Evolutionary conservation across 2,329 filamentous ascomycete genomes (phyloP).

Genomic region (Alternaria viburni): DNA sequence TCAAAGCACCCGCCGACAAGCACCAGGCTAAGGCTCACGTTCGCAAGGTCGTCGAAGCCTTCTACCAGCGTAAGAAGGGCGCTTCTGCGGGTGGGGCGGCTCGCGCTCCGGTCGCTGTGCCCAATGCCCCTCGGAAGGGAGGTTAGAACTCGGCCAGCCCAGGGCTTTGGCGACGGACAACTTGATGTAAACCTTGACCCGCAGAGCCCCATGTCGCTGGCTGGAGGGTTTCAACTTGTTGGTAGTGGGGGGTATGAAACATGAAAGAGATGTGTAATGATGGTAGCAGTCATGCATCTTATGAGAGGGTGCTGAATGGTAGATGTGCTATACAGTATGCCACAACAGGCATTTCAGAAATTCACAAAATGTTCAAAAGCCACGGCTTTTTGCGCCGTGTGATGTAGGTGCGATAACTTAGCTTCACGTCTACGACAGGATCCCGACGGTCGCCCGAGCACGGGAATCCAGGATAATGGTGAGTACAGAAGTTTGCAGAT

Average conservation of each 20-base stretch:
- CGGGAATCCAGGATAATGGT: background rate
- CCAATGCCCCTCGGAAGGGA: slow-evolving; percentile 40
- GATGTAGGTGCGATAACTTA: background rate
- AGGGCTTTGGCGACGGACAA: background rate
- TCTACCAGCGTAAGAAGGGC: slow-evolving; percentile 51
- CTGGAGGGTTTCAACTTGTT: background rate
- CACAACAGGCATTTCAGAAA: slow-evolving; percentile 8
- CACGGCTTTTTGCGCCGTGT: background rate
- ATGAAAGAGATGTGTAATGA: background rate
- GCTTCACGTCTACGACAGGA: background rate
- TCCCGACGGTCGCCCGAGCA: fast-evolving
- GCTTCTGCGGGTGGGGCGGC: slow-evolving; percentile 20
- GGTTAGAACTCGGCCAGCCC: slow-evolving; percentile 11
- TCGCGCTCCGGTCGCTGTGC: slow-evolving; percentile 38
- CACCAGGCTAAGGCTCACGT: slow-evolving; percentile 51
- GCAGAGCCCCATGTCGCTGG: background rate
- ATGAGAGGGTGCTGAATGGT: background rate
- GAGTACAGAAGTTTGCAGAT: background rate
- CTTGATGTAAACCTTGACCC: background rate
- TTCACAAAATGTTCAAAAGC: background rate
- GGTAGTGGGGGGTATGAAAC: fast-evolving
- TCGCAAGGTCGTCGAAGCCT: slow-evolving; percentile 55
- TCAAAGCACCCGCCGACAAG: slow-evolving; percentile 54
- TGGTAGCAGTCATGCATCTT: background rate
- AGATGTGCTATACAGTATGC: background rate